These are phyloP conservation scores for Rhynchosporium secalis DNA, from an alignment of 2,329 filamentous ascomycete genomes.

Conservation along the genomic window DNA sequence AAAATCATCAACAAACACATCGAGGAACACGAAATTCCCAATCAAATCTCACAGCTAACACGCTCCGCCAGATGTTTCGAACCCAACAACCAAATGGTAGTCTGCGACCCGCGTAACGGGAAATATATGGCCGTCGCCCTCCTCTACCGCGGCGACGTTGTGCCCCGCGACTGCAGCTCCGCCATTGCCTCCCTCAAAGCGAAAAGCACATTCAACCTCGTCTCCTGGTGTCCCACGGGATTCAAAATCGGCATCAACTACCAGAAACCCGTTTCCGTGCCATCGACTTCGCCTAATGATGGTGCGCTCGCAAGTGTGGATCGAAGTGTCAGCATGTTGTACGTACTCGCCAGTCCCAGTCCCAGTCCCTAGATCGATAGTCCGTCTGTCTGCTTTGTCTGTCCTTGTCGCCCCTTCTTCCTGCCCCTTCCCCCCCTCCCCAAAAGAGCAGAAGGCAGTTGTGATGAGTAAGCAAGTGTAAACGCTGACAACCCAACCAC, in stretches of 20 bases:
- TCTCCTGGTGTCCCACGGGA: slow-evolving; percentile 69
- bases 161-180: slow-evolving; percentile 60
- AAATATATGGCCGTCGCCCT: slow-evolving; percentile 70
- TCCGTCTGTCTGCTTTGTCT: no score
- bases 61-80: slow-evolving; percentile 53
- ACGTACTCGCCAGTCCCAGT: no score
- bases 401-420: no score
- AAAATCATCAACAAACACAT: slow-evolving; percentile 1
- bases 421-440: no score
- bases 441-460: no score
- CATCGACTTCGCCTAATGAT: slow-evolving; percentile 41
- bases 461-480: no score
- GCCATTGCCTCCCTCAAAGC: slow-evolving; percentile 63
- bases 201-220: slow-evolving; percentile 63
- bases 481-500: no score
- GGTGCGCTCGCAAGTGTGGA: slow-evolving; percentile 55
- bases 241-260: slow-evolving; percentile 71
- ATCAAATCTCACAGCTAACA: not conserved
- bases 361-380: no score
- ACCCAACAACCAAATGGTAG: slow-evolving; percentile 69
- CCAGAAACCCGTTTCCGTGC: slow-evolving; percentile 56
- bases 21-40: no score
- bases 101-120: slow-evolving; percentile 64
- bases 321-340: slow-evolving; percentile 59
- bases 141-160: slow-evolving; percentile 65